Evolutionary conservation across 805 yeast genomes (phyloP), one percentile per base, ranked within the genome.

Genomic region (Lipomyces sp.): DNA sequence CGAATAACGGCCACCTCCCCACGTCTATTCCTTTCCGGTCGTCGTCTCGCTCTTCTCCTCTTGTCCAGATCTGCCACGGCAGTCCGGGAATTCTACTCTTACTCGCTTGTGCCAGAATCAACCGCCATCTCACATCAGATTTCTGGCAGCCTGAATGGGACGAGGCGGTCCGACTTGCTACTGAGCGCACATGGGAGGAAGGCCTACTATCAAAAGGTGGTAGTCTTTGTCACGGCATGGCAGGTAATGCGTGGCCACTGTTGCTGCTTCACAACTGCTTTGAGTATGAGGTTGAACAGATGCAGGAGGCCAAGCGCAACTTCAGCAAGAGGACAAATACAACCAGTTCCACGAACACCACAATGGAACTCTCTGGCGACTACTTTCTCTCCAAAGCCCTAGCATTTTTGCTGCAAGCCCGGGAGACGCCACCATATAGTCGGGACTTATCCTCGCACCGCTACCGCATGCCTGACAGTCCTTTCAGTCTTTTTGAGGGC

Each of bases 1-100:
- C 53, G 7, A 48, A 48, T 48, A 48, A 48, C 30, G 53, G 53
- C 53, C 53, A 48, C 53, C 53, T 48, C 53, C 53, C 53, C 53
- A 48, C 53, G 53, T 48, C 53, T 48, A 48, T 48, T n/a, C 53
- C 53, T 48, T 10, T 2, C 1, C 30, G 53, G n/a, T 48, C 53
- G 10, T 48, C 53, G 13, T 48, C 53, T 2, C 53, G 53, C 53
- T 48, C 53, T 48, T 48, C 53, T 10, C 53, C 53, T 48, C 53
- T 51, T 24, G 18, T 42, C 48, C 54, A 51, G 32, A 51, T 51
- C 30, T 51, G 54, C 35, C 54, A 51, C 32, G 54, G 54, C 30
- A 51, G 30, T 24, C 54, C 54, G 33, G 54, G 54, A 8, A 18
- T 51, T 33, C 54, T 51, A 18, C 30, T 51, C 32, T 8, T 51